Percentiles rank a stretch among this genome's conserved stretches.
phyloP scores from a whole-genome alignment of 2,329 filamentous ascomycete species.

The Trichophyton schoenleinii region DNA sequence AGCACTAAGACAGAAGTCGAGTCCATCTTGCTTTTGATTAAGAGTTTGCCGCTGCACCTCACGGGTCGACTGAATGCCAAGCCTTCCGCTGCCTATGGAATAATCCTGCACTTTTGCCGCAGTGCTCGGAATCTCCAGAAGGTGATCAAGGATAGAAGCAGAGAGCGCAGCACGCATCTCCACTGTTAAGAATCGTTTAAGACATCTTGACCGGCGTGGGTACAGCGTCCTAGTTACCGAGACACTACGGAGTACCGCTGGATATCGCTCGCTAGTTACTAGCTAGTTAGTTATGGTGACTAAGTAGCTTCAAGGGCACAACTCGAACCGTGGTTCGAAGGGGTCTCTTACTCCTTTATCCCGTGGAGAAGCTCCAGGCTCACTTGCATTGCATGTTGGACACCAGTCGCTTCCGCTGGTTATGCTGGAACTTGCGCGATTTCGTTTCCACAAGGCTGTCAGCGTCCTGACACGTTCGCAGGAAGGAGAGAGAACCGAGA shows the following conservation, averaged over 20 bases:
- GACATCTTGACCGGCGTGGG: conserved; percentile 35
- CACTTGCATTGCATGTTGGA: background rate
- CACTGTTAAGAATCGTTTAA: conserved; percentile 47
- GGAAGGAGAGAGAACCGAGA: background rate
- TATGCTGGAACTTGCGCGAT: background rate
- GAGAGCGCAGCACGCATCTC: conserved; percentile 38
- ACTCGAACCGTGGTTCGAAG: background rate
- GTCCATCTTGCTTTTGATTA: conserved; percentile 48
- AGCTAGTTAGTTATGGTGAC: background rate
- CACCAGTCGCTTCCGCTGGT: background rate
- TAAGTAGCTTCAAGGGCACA: background rate
- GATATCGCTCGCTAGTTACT: background rate
- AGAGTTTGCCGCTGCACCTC: conserved; percentile 32
- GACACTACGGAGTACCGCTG: background rate
- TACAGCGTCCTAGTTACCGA: background rate
- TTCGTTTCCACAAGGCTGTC: background rate
- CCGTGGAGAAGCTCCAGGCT: background rate
- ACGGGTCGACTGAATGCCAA: background rate
- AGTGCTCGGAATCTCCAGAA: conserved; percentile 49
- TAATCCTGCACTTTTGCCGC: conserved; percentile 48
- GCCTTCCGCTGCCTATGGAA: conserved; percentile 38
- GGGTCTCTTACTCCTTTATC: background rate
- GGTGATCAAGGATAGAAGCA: conserved; percentile 36
- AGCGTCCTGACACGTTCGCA: background rate
- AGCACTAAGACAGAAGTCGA: conserved; percentile 54